A percentile compares a stretch with the other conserved stretches of the same genome.
Conservation (phyloP, 768 basidiomycete genomes). For the Collybiopsis luxurians region DNA sequence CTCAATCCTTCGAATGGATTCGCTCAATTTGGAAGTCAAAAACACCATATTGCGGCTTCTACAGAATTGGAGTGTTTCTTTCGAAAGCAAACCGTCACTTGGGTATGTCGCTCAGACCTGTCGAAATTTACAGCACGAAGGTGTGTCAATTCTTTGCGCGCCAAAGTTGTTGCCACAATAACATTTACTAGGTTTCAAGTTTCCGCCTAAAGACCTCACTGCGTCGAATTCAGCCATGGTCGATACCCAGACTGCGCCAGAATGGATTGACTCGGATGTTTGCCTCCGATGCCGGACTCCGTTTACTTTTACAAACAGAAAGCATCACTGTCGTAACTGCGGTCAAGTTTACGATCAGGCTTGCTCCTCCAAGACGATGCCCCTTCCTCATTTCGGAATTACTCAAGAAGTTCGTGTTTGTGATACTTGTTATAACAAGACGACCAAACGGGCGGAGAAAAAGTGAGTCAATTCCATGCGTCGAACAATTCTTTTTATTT, state of each 20-base stretch:
- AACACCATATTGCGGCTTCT: constrained; percentile 70
- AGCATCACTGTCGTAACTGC: constrained; percentile 98
- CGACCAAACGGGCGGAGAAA: constrained; percentile 62
- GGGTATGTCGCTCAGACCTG: constrained; percentile 80
- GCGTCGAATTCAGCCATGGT: constrained; percentile 80
- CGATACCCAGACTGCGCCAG: constrained; percentile 87
- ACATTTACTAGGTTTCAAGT: constrained; percentile 63
- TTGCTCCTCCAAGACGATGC: constrained; percentile 82
- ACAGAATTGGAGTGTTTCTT: constrained; percentile 94
- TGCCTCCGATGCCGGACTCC: constrained; percentile 90
- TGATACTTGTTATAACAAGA: constrained; percentile 82
- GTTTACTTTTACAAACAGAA: constrained; percentile 94
- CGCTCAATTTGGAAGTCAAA: constrained; percentile 80
- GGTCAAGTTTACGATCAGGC: constrained; percentile 94
- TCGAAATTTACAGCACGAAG: constrained; percentile 70
- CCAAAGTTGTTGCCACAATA: neutral
- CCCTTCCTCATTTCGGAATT: constrained; percentile 93
- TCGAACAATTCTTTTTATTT: too few species aligned
- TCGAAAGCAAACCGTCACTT: constrained; percentile 75
- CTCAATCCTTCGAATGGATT: constrained; percentile 78
- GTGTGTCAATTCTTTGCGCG: constrained; percentile 36
- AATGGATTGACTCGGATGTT: constrained; percentile 96
- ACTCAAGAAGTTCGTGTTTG: constrained; percentile 91
- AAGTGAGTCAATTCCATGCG: constrained; percentile 47
- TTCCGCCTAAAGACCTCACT: constrained; percentile 76